These are phyloP conservation scores for Penicillium brevicompactum DNA, from an alignment of 2,329 filamentous ascomycete genomes.

Conservation along the genomic window DNA sequence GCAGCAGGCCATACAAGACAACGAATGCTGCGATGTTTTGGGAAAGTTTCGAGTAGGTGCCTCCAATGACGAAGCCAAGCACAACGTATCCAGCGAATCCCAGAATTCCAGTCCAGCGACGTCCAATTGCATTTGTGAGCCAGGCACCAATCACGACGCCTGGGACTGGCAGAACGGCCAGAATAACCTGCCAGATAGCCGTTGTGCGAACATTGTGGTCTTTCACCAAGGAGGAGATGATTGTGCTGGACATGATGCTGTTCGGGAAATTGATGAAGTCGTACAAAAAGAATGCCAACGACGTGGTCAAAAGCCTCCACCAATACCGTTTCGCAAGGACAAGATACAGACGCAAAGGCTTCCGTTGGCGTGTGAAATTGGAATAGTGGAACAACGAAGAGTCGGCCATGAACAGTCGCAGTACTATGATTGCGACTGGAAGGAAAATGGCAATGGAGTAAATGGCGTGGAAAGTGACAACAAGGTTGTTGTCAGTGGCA, in stretches of 20 bases:
- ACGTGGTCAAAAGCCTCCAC: slow-evolving; percentile 33
- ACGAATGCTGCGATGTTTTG: slow-evolving; percentile 35
- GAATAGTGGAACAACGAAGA: slow-evolving; percentile 34
- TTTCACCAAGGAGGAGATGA: slow-evolving; percentile 36
- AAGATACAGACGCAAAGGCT: slow-evolving; percentile 26
- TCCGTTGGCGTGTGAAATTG: slow-evolving; percentile 33
- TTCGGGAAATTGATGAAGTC: slow-evolving; percentile 44
- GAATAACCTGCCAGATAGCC: slow-evolving; percentile 39
- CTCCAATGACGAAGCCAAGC: slow-evolving; percentile 36
- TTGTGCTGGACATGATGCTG: slow-evolving; percentile 39
- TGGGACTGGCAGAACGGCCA: slow-evolving; percentile 36
- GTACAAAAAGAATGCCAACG: slow-evolving; percentile 39
- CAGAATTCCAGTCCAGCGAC: slow-evolving; percentile 32
- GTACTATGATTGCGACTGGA: slow-evolving; percentile 33
- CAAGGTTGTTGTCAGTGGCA: slow-evolving; percentile 38
- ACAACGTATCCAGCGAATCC: slow-evolving; percentile 33
- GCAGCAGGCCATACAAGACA: slow-evolving; percentile 36
- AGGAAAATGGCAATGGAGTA: slow-evolving; percentile 38
- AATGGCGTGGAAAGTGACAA: slow-evolving; percentile 30
- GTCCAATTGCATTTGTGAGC: slow-evolving; percentile 36
- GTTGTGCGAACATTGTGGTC: slow-evolving; percentile 36
- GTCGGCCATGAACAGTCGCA: slow-evolving; percentile 40
- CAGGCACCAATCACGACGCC: slow-evolving; percentile 37
- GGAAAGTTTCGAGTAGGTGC: slow-evolving; percentile 29
- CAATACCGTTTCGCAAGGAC: slow-evolving; percentile 32